A percentile compares a stretch with the other conserved stretches of the same genome.
Conservation (phyloP, 2,329 filamentous ascomycete species). For the Cladophialophora yegresii region DNA sequence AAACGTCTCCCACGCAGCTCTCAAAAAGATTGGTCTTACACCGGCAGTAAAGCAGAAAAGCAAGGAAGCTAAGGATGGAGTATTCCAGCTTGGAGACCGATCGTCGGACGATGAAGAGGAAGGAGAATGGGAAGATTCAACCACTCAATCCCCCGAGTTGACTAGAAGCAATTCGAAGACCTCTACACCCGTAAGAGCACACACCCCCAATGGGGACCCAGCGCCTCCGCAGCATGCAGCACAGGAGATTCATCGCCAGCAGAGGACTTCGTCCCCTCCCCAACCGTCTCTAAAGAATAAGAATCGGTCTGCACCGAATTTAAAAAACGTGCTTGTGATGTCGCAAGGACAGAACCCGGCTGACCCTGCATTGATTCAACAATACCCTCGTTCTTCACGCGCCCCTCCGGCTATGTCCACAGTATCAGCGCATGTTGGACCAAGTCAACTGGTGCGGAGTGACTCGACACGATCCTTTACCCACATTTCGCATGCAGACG, state of each 20-base stretch:
- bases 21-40: constrained; percentile 46
- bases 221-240: constrained; percentile 17
- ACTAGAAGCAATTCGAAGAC: constrained; percentile 48
- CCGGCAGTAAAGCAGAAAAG: constrained; percentile 37
- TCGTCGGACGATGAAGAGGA: constrained; percentile 47
- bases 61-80: constrained; percentile 47
- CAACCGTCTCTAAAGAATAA: constrained; percentile 24
- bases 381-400: constrained; percentile 46
- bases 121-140: constrained; percentile 52
- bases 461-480: constrained; percentile 35
- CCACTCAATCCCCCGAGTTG: constrained; percentile 51
- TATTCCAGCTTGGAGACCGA: constrained; percentile 48
- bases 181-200: constrained; percentile 31
- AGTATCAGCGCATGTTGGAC: constrained; percentile 49
- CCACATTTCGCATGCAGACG: constrained; percentile 42
- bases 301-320: constrained; percentile 33
- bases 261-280: constrained; percentile 31
- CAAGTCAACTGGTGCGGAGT: constrained; percentile 36
- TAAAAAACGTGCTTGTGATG: constrained; percentile 19
- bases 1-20: constrained; percentile 42
- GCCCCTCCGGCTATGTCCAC: constrained; percentile 53
- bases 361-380: constrained; percentile 34
- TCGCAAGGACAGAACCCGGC: constrained; percentile 26
- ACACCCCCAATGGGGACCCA: constrained; percentile 30
- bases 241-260: background rate